Conservation (phyloP, 495 filamentous ascomycete genomes). For the Acidiella bohemica region DNA sequence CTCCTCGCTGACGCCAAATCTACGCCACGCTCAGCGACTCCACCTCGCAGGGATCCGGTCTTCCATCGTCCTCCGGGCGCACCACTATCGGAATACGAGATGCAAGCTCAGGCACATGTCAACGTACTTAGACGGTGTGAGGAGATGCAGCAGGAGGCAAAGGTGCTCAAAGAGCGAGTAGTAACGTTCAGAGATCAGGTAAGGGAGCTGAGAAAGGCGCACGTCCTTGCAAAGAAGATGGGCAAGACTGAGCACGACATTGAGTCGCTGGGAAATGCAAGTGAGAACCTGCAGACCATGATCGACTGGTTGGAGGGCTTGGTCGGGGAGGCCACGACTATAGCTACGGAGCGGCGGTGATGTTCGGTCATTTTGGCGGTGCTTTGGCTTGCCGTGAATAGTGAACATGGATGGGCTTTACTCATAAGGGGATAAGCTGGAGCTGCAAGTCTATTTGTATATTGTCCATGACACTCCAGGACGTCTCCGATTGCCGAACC, state of each 20-base stretch:
- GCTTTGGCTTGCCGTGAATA: too few species aligned
- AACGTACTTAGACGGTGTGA: not conserved
- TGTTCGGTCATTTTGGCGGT: too few species aligned
- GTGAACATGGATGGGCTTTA: too few species aligned
- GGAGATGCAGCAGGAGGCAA: not conserved
- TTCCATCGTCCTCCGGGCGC: not conserved
- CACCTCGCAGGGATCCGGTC: not conserved
- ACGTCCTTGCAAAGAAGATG: not conserved
- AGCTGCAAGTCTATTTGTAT: too few species aligned
- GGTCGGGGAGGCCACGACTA: too few species aligned
- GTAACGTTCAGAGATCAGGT: not conserved
- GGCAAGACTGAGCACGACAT: constrained; percentile 1
- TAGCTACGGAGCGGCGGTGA: too few species aligned
- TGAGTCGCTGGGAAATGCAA: not conserved
- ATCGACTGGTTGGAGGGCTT: too few species aligned
- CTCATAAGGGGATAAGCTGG: too few species aligned
- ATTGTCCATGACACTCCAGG: too few species aligned
- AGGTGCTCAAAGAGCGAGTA: not conserved
- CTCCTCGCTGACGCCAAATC: not conserved
- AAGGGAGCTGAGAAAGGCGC: not conserved
- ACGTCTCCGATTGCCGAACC: too few species aligned
- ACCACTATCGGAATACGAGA: constrained; percentile 1
- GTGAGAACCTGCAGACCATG: not conserved
- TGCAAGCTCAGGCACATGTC: not conserved
- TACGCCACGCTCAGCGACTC: not conserved